These are phyloP conservation scores for Geranium brycei DNA, from an alignment of 345 rosid species.

Conservation along the genomic window DNA sequence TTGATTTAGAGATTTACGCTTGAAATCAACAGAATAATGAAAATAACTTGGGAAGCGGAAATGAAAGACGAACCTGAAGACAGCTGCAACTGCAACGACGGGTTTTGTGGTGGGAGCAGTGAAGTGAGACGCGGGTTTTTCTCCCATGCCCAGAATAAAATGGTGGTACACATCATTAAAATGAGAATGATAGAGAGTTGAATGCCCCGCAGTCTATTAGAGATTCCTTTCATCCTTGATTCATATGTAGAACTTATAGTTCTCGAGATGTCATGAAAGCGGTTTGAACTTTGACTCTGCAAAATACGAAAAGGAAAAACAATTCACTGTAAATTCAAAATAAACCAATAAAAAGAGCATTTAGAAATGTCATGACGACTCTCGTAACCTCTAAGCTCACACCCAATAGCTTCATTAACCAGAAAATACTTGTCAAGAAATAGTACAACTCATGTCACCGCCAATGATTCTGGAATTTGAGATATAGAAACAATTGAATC, in stretches of 20 bases:
- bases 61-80: conserved; percentile 28
- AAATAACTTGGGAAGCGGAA: neutral
- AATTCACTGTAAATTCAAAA: too few relatives aligned
- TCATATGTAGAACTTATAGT: conserved; percentile 8
- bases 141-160: conserved; percentile 54
- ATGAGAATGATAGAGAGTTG: conserved; percentile 42
- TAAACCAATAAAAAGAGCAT: neutral
- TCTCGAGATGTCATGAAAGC: conserved; percentile 6
- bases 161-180: conserved; percentile 38
- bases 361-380: neutral
- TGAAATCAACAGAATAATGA: neutral
- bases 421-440: too few relatives aligned
- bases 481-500: too few relatives aligned
- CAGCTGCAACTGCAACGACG: conserved; percentile 16
- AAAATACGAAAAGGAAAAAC: too few relatives aligned
- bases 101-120: conserved; percentile 34
- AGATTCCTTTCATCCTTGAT: conserved; percentile 50
- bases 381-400: neutral
- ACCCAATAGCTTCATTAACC: neutral
- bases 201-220: conserved; percentile 27
- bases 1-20: neutral
- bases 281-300: neutral
- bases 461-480: too few relatives aligned
- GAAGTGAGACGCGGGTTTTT: conserved; percentile 31
- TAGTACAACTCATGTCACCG: too few relatives aligned